Percentiles rank a stretch among this genome's conserved stretches.
phyloP scores from a whole-genome alignment of 2,329 filamentous ascomycete genomes.

The Trichocomaceae sp. region DNA sequence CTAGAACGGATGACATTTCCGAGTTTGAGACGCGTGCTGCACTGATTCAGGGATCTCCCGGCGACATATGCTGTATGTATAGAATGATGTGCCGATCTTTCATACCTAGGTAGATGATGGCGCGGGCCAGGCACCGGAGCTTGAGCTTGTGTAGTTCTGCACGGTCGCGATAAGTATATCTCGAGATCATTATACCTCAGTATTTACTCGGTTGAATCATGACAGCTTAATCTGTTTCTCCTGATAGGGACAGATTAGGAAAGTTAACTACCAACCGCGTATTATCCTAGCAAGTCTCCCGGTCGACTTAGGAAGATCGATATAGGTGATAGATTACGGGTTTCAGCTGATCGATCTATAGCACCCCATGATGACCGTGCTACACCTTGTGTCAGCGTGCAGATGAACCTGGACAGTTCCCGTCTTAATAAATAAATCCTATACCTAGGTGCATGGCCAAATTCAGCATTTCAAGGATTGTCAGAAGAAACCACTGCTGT shows the following conservation, averaged over 20 bases:
- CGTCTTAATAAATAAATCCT: neutral
- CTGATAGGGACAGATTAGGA: neutral
- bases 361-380: neutral
- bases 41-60: neutral
- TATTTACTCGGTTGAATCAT: no score
- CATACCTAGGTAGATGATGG: neutral
- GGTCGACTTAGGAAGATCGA: neutral
- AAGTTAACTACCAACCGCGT: neutral
- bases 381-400: neutral
- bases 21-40: neutral
- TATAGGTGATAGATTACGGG: neutral
- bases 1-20: neutral
- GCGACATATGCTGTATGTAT: neutral
- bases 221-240: neutral
- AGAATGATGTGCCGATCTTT: neutral
- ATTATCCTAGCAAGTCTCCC: neutral
- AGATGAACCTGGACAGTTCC: neutral
- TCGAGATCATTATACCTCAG: no score
- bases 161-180: neutral
- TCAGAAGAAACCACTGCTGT: neutral
- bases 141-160: neutral
- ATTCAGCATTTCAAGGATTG: neutral
- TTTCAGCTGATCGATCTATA: conserved; percentile 1
- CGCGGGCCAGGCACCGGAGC: neutral
- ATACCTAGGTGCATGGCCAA: neutral